Evolutionary conservation across 202 grass and related monocot species (phyloP), one percentile per base, ranked within the genome.

Genomic region (Zoysia matrella): DNA sequence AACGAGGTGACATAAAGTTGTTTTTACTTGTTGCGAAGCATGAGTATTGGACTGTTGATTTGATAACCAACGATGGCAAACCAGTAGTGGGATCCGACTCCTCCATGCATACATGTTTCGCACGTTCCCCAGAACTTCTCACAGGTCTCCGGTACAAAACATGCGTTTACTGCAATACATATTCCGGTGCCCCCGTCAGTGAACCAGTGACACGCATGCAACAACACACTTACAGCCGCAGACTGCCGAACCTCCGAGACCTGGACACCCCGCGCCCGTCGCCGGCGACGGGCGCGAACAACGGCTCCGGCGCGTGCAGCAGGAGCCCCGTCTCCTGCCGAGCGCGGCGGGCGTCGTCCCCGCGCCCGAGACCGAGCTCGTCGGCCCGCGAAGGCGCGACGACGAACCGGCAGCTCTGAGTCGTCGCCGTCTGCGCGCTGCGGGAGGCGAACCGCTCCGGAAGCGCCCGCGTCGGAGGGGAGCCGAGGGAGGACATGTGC

Each of bases 361-460:
- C 8, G 64, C 3, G 45, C 22, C 9, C 1, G 42, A 71, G 41
- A 2, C 14, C 63, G 75, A 80, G 70, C 69, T 79, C 82, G 41
- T 88, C 15, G 48, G 55, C 82, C 48, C 52, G 72, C 18, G 64
- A 52, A 71, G 71, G 14, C 22, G 12, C 71, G 11, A 44, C 76
- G 3, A 58, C 71, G 71, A 84, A 88, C 15, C 81, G 81, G 71
- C 86, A 88, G 76, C 81, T 88, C 49, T 84, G 86, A 12, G 52
- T 68, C 22, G 50, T 40, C 30, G 30, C 30, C 30, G 30, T 36
- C 30, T 36, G 30, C 30, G 30, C 30, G 30, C 30, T 36, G 30
- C 30, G 30, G 30, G 30, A 36, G 30, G 45, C 14, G 53, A 73
- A 12, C 7, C 15, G 13, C 68, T 70, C 48, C 78, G 71, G 47